phyloP scores from a whole-genome alignment of 108 stramenopile species.

The Skeletonema costatum region DNA sequence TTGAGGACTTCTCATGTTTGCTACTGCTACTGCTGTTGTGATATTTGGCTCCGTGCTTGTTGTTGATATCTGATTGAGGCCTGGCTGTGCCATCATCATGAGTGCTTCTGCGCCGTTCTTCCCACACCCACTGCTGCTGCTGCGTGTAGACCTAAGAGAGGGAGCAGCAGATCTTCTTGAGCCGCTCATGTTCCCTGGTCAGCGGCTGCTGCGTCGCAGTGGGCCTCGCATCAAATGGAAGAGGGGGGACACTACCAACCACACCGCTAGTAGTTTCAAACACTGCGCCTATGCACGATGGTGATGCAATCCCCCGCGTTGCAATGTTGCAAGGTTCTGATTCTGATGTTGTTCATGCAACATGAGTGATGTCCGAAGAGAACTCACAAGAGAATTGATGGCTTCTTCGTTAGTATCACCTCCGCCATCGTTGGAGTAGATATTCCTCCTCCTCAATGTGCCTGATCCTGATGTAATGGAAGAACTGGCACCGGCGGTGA shows the following conservation, averaged over 20 bases:
- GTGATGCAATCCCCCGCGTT: background rate
- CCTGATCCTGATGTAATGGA: background rate
- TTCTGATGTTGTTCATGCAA: background rate
- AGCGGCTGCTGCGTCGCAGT: background rate
- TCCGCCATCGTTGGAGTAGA: background rate
- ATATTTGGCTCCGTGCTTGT: background rate
- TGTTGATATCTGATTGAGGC: background rate
- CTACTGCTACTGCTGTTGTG: background rate
- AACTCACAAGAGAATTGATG: background rate
- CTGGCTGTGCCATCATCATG: background rate
- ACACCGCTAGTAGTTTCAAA: background rate
- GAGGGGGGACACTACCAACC: background rate
- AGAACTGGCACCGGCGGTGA: background rate
- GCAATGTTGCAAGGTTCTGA: background rate
- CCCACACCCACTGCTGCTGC: too few species aligned
- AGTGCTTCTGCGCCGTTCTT: background rate
- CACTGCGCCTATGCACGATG: background rate
- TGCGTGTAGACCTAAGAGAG: background rate
- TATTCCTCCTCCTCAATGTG: background rate
- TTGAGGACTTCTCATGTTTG: background rate
- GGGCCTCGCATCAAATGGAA: background rate
- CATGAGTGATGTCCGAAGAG: background rate
- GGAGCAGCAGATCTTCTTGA: background rate
- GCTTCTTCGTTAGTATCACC: background rate
- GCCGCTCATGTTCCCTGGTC: background rate